Evolutionary conservation across 2,329 filamentous ascomycete genomes (phyloP), one percentile per base, ranked within the genome.

Genomic region (Myriosclerotinia duriaeana): DNA sequence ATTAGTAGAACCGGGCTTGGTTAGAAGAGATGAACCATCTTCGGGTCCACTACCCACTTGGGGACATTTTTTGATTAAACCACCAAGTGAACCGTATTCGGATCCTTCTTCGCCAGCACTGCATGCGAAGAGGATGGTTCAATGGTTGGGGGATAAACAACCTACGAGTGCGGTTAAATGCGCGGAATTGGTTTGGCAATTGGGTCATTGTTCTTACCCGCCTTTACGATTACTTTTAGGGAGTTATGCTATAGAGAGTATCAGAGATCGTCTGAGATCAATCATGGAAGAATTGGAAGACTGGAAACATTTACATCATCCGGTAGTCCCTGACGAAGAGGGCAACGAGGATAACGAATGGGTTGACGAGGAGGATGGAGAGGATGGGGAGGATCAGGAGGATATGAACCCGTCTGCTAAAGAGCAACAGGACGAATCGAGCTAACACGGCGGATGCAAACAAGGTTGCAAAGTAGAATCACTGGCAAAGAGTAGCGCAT

Each of bases 261-360:
- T 98, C 61, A 83, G 95, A 20, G 95, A 99, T 79, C 84, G 94
- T 26, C 79, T 98, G 74, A 86, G 92, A 71, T 94, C 90, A 69
- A 92, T 98, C 52, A 97, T 93, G 15, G 95, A 98, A 78, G 95
- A 99, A 80, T 85, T 96, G 71, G 92, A 96, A 79, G 92, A 96
- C 76, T 96, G 92, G 92, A 95, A 93, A 74, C 89, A 94, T 75
- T 80, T 96, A 40, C 91, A 91, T 76, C 93, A 92, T 71, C 80
- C 85, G 0, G 74, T 78, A 48, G 77, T 79, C 17, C 75, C 80
- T 0, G 81, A 82, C 67, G 76, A 74, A 6, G 30, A 34, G 30
- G 34, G 76, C 78, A 1, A 34, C 30, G 30, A 34, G 36, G 56
- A 60, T 22, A 50, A 50, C 17, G 56, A 60, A 9, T 20, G n/a